phyloP scores from a whole-genome alignment of 2,329 filamentous ascomycete species.

The Aschersonia sp. region DNA sequence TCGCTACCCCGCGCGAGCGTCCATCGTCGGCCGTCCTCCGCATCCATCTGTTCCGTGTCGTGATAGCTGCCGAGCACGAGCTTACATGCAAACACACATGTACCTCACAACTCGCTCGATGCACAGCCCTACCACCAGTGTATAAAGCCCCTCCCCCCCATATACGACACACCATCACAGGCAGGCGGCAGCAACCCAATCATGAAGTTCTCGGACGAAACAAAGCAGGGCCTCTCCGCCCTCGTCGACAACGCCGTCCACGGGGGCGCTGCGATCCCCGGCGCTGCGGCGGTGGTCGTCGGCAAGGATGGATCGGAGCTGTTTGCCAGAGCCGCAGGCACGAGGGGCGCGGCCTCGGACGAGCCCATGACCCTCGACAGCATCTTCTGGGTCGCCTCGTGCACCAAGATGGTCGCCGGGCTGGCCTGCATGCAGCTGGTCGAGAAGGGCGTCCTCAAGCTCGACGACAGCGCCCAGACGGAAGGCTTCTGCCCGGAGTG shows the following conservation, averaged over 20 bases:
- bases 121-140: no score
- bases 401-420: constrained; percentile 39
- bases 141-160: not conserved
- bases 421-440: constrained; percentile 43
- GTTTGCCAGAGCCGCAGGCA: constrained; percentile 33
- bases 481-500: constrained; percentile 36
- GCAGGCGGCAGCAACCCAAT: not conserved
- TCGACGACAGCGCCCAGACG: constrained; percentile 32
- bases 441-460: constrained; percentile 29
- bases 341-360: constrained; percentile 22
- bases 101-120: no score
- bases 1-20: no score
- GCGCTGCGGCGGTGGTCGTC: constrained; percentile 29
- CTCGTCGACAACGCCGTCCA: not conserved
- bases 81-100: no score
- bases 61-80: no score
- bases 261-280: constrained; percentile 20
- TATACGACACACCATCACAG: not conserved
- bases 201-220: not conserved
- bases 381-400: constrained; percentile 45
- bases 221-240: not conserved
- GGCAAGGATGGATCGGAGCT: constrained; percentile 30
- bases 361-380: constrained; percentile 45
- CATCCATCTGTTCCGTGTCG: no score
- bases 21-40: no score